A percentile compares a stretch with the other conserved stretches of the same genome.
Evolutionary conservation across 2,329 filamentous ascomycete genomes (phyloP).

Genomic region (Fusarium decemcellulare): DNA sequence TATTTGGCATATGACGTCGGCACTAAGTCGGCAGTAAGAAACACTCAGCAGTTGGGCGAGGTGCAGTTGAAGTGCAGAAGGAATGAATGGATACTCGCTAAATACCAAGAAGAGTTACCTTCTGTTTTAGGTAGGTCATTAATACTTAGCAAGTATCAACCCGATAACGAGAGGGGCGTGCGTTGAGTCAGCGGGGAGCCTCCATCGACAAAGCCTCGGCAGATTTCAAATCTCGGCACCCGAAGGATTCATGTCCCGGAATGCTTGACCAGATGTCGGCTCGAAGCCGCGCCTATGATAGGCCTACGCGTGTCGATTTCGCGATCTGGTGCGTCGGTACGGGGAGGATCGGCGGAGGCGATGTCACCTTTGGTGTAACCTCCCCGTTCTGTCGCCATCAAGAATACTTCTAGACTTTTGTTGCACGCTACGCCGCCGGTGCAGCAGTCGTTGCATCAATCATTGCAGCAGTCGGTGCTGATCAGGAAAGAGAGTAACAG

Average conservation of each 20-base stretch:
- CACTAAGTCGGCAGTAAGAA: too few species aligned
- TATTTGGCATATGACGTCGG: too few species aligned
- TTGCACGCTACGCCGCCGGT: background rate
- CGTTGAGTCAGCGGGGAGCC: conserved; percentile 4
- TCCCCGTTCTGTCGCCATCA: background rate
- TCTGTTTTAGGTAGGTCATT: conserved; percentile 1
- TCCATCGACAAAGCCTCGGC: background rate
- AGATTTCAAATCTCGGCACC: background rate
- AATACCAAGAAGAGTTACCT: background rate
- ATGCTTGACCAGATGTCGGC: background rate
- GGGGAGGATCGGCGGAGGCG: conserved; percentile 5
- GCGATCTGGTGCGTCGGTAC: background rate
- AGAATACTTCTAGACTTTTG: conserved; percentile 6
- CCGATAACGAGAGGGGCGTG: background rate
- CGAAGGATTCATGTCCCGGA: too few species aligned
- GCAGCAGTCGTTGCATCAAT: background rate
- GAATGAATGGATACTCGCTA: background rate
- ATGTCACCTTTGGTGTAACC: conserved; percentile 1
- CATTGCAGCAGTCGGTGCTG: background rate
- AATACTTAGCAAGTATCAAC: background rate
- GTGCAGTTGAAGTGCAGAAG: background rate
- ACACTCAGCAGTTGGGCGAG: background rate
- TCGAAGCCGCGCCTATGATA: background rate
- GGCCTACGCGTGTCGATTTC: background rate
- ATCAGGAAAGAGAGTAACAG: background rate